phyloP scores from a whole-genome alignment of 2,329 filamentous ascomycete genomes.

The Ramichloridium luteum region DNA sequence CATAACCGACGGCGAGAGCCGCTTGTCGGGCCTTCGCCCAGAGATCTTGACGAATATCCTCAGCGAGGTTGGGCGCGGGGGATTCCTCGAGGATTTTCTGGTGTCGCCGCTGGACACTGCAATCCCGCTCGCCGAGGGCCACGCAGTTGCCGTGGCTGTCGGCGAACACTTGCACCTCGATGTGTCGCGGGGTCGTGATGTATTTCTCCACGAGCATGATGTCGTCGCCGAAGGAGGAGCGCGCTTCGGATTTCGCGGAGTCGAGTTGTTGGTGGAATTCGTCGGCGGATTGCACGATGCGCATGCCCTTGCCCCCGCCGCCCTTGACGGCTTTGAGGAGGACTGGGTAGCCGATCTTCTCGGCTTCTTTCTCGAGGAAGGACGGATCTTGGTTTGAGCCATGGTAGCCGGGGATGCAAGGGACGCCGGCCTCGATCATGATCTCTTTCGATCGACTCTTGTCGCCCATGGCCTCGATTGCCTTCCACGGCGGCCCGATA shows the following conservation, averaged over 20 bases:
- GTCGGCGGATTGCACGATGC: slow-evolving; percentile 45
- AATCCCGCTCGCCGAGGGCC: slow-evolving; percentile 52
- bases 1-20: slow-evolving; percentile 51
- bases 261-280: slow-evolving; percentile 50
- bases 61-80: slow-evolving; percentile 49
- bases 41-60: slow-evolving; percentile 48
- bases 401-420: slow-evolving; percentile 93
- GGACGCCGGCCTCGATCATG: slow-evolving; percentile 88
- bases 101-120: slow-evolving; percentile 52
- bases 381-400: slow-evolving; percentile 63
- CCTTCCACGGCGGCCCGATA: slow-evolving; percentile 74
- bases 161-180: slow-evolving; percentile 56
- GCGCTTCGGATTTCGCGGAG: slow-evolving; percentile 53
- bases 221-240: slow-evolving; percentile 53
- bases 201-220: slow-evolving; percentile 58
- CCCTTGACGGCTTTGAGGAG: slow-evolving; percentile 55
- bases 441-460: slow-evolving; percentile 90
- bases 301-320: slow-evolving; percentile 57
- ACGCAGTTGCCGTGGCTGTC: slow-evolving; percentile 54
- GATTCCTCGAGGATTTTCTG: slow-evolving; percentile 58
- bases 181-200: slow-evolving; percentile 53
- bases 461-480: slow-evolving; percentile 76
- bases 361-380: slow-evolving; percentile 56
- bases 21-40: slow-evolving; percentile 54
- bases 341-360: slow-evolving; percentile 54